Evolutionary conservation across 495 filamentous ascomycete species (phyloP).

Genomic region (Aspergillus kassunensis): DNA sequence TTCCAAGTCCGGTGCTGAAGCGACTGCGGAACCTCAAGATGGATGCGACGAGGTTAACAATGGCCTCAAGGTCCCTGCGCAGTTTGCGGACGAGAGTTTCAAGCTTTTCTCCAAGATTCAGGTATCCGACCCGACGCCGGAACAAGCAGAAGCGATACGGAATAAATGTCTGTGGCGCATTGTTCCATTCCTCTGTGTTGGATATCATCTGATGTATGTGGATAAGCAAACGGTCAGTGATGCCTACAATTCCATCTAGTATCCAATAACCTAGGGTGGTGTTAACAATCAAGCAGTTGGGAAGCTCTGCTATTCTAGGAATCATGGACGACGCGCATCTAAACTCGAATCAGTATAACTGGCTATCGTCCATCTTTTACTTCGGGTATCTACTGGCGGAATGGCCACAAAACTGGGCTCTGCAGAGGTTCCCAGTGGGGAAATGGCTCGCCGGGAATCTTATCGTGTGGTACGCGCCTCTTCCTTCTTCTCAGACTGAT

Average conservation of each 20-base stretch:
- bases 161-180: conserved; percentile 39
- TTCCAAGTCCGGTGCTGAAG: not conserved
- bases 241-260: not conserved
- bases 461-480: conserved; percentile 25
- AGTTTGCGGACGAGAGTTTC: conserved; percentile 41
- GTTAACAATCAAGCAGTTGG: conserved; percentile 21
- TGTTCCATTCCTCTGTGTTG: conserved; percentile 39
- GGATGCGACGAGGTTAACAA: not conserved
- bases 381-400: conserved; percentile 44
- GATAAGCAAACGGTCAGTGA: conserved; percentile 42
- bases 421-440: conserved; percentile 37
- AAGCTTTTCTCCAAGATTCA: conserved; percentile 39
- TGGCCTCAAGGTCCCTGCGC: conserved; percentile 30
- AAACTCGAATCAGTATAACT: conserved; percentile 37
- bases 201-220: conserved; percentile 45
- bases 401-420: conserved; percentile 39
- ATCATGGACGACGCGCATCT: conserved; percentile 45
- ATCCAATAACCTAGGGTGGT: not conserved
- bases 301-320: conserved; percentile 48
- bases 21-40: not conserved
- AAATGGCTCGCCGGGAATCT: conserved; percentile 39
- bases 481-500: not conserved
- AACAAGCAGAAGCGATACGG: conserved; percentile 33
- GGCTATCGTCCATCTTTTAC: conserved; percentile 50
- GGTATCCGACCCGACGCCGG: conserved; percentile 31